Evolutionary conservation across 1,284 basidiomycete genomes (phyloP), one percentile per base, ranked within the genome.

Genomic region (Pseudozyma sp.): DNA sequence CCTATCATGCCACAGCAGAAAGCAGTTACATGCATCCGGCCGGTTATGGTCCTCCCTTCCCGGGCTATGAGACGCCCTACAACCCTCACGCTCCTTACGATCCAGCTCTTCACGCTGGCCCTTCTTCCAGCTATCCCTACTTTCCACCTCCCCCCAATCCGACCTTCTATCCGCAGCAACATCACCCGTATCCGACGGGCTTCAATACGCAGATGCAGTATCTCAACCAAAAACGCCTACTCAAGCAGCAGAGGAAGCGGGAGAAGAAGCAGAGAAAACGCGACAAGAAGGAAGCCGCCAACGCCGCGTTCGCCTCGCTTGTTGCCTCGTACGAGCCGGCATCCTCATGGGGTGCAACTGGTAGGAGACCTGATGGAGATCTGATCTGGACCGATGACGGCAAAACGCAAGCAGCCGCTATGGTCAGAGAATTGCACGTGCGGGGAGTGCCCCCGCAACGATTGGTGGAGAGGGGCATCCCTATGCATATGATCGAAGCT

Each of bases 201-300:
- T 39, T 46, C 10, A 2, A 43, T 43, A 35, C 54, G 14, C 39
- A 44, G 16, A 56, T 60, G 60, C 33, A 48, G 29, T 50, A 45
- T 9, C 17, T 24, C 9, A 55, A 55, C n/a, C 29, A 53, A 7
- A 64, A 61, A 43, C 46, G 43, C 3, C 50, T 71, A 5, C 42
- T 47, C 17, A 64, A 63, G 65, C 56, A 68, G 42, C 56, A 68
- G 24, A 68, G 54, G 49, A 68, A 48, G 35, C 45, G 53, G 45
- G 57, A 59, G 19, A 73, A 68, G 46, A 62, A 61, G 49, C 59
- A 42, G n/a, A 57, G 45, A 24, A 66, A 66, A 54, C 58, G 55
- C 33, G 50, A 58, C 14, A 17, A 42, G 44, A 45, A 56, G 42
- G 48, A 54, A 64, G 67, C 61, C 24, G 51, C 56, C 6, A 42